Conservation (phyloP, 2,329 filamentous ascomycete genomes). For the Boeremia exigua region DNA sequence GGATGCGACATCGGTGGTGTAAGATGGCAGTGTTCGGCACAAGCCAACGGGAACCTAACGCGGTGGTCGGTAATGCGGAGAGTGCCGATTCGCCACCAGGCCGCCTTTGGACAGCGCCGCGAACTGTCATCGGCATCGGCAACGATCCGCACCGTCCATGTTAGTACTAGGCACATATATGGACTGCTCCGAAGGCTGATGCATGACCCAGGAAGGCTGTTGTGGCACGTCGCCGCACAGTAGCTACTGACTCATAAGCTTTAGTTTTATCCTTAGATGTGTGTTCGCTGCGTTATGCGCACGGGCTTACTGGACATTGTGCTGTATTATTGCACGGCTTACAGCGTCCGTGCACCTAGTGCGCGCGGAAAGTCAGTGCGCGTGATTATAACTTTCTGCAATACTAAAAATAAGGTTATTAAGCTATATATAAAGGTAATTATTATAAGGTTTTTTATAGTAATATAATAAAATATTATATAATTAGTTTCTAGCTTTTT, state of each 20-base stretch:
- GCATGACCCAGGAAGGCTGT: background rate
- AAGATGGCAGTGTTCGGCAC: background rate
- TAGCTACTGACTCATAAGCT: background rate
- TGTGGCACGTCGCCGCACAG: background rate
- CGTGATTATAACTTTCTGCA: too few relatives aligned
- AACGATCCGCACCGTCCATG: background rate
- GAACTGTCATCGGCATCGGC: too few relatives aligned
- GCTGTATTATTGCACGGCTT: too few relatives aligned
- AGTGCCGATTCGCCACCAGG: background rate
- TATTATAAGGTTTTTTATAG: too few relatives aligned
- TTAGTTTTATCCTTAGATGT: background rate
- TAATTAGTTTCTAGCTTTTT: too few relatives aligned
- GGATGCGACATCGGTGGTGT: background rate
- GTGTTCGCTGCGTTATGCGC: too few relatives aligned
- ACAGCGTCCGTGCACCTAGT: too few relatives aligned
- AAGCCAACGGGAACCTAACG: background rate
- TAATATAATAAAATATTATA: too few relatives aligned
- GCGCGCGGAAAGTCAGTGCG: too few relatives aligned
- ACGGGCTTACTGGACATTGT: too few relatives aligned
- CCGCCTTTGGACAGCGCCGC: background rate
- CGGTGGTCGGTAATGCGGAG: background rate
- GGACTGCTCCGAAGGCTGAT: background rate
- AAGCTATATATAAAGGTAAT: too few relatives aligned
- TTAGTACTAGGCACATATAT: background rate
- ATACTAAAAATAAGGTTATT: too few relatives aligned